Conservation (phyloP, 75 land plant genomes). For the Pinus taeda region DNA sequence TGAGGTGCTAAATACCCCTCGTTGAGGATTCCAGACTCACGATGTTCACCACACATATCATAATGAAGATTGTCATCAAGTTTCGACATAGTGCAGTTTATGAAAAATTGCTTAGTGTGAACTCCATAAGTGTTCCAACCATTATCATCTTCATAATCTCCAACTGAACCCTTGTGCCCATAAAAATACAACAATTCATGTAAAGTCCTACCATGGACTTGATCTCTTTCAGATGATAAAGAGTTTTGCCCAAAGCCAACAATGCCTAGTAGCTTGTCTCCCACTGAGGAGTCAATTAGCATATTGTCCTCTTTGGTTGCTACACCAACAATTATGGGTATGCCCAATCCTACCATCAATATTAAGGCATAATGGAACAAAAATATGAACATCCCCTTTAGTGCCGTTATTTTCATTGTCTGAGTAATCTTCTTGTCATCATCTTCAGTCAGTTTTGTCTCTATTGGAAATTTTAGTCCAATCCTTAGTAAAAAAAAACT, state of each 20-base stretch:
- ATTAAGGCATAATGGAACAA: background rate
- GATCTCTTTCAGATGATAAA: background rate
- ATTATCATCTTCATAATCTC: slow-evolving; percentile 54
- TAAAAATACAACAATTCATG: background rate
- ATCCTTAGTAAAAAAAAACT: no score
- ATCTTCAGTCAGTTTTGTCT: no score
- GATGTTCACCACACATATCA: slow-evolving; percentile 63
- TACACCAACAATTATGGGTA: background rate
- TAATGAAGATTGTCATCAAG: slow-evolving; percentile 35
- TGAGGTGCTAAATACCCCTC: slow-evolving; percentile 42
- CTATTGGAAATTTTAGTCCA: no score
- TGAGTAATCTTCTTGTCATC: background rate
- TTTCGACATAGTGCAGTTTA: slow-evolving; percentile 58
- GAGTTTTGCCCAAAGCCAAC: background rate
- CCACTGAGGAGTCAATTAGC: background rate
- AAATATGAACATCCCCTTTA: background rate
- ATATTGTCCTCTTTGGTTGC: background rate
- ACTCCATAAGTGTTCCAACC: slow-evolving; percentile 52
- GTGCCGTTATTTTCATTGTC: background rate
- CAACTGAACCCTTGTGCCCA: slow-evolving; percentile 7
- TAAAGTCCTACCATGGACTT: background rate
- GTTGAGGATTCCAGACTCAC: slow-evolving; percentile 58
- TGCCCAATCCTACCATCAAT: background rate
- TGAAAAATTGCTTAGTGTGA: slow-evolving; percentile 40
- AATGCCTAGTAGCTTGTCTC: background rate